Conservation (phyloP, 352 stramenopile species). For the Phytophthora boehmeriae region DNA sequence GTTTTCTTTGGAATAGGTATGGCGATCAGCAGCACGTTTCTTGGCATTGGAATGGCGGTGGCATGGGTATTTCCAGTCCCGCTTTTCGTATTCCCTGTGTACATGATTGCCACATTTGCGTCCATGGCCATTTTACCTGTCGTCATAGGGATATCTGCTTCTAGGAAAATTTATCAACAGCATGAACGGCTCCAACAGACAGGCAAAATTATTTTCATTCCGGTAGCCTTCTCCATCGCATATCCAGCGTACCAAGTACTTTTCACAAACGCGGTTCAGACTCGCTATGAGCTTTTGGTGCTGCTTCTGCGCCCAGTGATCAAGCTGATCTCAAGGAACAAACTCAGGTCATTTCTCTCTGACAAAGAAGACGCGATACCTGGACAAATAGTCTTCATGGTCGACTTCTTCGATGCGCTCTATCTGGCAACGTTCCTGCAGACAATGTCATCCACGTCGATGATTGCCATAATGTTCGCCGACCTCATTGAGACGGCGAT, state of each 20-base stretch:
- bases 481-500: slow-evolving; percentile 7
- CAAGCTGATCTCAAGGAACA: slow-evolving; percentile 10
- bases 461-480: slow-evolving; percentile 5
- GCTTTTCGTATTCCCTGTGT: slow-evolving; percentile 3
- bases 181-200: slow-evolving; percentile 1
- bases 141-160: background rate
- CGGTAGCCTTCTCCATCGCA: background rate
- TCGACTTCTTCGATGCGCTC: slow-evolving; percentile 26
- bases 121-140: background rate
- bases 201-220: background rate
- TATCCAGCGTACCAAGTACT: slow-evolving; percentile 15
- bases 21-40: slow-evolving; percentile 5
- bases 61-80: slow-evolving; percentile 11
- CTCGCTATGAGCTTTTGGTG: slow-evolving; percentile 9
- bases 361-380: slow-evolving; percentile 20
- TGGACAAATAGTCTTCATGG: slow-evolving; percentile 15
- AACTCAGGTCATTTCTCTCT: background rate
- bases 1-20: background rate
- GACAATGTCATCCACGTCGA: background rate
- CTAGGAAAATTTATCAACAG: slow-evolving; percentile 1
- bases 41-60: slow-evolving; percentile 1
- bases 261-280: slow-evolving; percentile 5
- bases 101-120: background rate
- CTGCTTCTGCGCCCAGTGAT: slow-evolving; percentile 6
- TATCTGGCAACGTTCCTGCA: slow-evolving; percentile 19